Conservation (phyloP, 2,329 filamentous ascomycete genomes). For the Cytospora leucostoma region DNA sequence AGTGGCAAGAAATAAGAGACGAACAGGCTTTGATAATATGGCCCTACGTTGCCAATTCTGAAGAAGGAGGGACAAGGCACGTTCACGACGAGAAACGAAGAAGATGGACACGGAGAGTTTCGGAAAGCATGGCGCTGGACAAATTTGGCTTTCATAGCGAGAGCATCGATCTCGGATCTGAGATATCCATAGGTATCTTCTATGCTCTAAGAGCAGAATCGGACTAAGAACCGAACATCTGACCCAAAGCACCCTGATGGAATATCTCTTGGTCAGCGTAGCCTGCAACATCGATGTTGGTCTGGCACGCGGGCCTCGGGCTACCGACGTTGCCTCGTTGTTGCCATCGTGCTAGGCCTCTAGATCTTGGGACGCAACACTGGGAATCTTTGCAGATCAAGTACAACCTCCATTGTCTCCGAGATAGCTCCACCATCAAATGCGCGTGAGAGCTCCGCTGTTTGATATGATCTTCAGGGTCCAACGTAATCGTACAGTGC, state of each 20-base stretch:
- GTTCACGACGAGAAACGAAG: conserved; percentile 27
- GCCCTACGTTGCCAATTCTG: background rate
- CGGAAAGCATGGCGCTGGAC: conserved; percentile 29
- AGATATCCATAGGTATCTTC: background rate
- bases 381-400: background rate
- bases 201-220: background rate
- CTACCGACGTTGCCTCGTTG: background rate
- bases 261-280: background rate
- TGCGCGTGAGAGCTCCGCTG: conserved; percentile 6
- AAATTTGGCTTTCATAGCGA: conserved; percentile 24
- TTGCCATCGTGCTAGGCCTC: background rate
- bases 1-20: conserved; percentile 84
- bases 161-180: background rate
- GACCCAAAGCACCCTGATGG: background rate
- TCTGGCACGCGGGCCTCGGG: background rate
- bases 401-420: background rate
- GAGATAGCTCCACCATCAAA: conserved; percentile 3
- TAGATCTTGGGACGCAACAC: background rate
- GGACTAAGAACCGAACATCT: background rate
- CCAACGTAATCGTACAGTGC: conserved; percentile 4
- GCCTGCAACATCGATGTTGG: background rate
- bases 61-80: background rate
- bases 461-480: conserved; percentile 15
- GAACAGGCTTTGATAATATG: background rate
- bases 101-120: conserved; percentile 4